A percentile compares a stretch with the other conserved stretches of the same genome.
phyloP scores from a whole-genome alignment of 352 stramenopile species.

The Pythium phragmiticola region DNA sequence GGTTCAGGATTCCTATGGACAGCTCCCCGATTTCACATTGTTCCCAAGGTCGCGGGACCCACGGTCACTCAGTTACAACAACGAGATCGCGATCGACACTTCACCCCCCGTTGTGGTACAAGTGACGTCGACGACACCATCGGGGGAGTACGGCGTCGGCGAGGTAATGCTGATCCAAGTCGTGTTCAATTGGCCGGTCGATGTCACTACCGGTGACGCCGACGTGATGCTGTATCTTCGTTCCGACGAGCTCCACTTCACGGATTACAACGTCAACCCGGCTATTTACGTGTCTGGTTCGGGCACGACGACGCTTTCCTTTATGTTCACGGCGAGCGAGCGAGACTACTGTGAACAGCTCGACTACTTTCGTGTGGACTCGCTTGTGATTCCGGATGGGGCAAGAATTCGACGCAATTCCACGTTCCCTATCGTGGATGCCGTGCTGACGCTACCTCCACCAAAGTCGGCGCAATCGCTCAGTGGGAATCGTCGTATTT shows the following conservation, averaged over 20 bases:
- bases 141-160: slow-evolving; percentile 64
- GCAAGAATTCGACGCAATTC: slow-evolving; percentile 42
- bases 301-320: slow-evolving; percentile 42
- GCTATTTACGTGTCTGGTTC: slow-evolving; percentile 57
- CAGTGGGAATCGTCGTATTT: slow-evolving; percentile 43
- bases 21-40: slow-evolving; percentile 54
- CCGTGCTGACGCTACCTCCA: slow-evolving; percentile 40
- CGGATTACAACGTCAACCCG: slow-evolving; percentile 35
- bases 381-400: slow-evolving; percentile 36
- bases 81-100: slow-evolving; percentile 56
- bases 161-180: slow-evolving; percentile 49
- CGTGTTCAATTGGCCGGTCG: slow-evolving; percentile 48
- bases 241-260: slow-evolving; percentile 54
- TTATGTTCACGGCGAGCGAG: slow-evolving; percentile 50
- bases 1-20: slow-evolving; percentile 38
- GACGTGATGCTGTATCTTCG: slow-evolving; percentile 37
- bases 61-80: slow-evolving; percentile 61
- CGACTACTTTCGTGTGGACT: slow-evolving; percentile 58
- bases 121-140: slow-evolving; percentile 44
- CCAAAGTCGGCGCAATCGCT: slow-evolving; percentile 44
- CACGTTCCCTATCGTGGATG: slow-evolving; percentile 50
- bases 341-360: slow-evolving; percentile 59
- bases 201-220: slow-evolving; percentile 41
- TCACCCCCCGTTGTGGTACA: slow-evolving; percentile 34
- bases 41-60: slow-evolving; percentile 39